Base-by-base conservation (phyloP, 1,139 yeast species). In the Magnusiomyces ingens region DNA sequence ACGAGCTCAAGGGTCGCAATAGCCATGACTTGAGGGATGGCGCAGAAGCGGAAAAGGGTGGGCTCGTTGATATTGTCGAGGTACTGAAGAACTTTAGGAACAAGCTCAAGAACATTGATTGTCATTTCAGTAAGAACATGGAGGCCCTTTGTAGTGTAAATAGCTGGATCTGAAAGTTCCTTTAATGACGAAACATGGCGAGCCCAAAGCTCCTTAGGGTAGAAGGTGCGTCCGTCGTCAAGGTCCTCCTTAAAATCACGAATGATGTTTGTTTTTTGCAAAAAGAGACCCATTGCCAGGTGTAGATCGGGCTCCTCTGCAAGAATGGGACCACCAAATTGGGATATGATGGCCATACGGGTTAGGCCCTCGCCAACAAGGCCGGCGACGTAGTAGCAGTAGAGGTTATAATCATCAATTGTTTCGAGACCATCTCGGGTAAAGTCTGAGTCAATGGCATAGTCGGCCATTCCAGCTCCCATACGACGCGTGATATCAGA, bases 381-480 rank as follows among this genome's bases (percentile, higher is more conserved):
- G 1, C 99, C 99, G 0, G 99, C 99, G 55, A 93, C 99, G 66
- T 91, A 89, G 71, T 91, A 94, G 70, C 99, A 93, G 74, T 93
- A 93, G 59, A 84, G 75, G 67, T 94, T 93, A 67, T 85, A 94
- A 66, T 90, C 99, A 58, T 79, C 75, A 48, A 86, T 70, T 1
- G 96, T 87, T 50, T 75, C 75, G 46, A 93, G 84, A 2, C 98
- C 98, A 58, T 81, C 81, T 62, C 80, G 69, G 68, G 89, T 88
- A 71, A 87, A 88, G 50, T 71, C 69, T 54, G 85, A 94, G 64
- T 87, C 84, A 64, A 80, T 75, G 54, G 89, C 84, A 69, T 91
- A 93, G 64, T 88, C 93, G 35, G 98, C 98, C 99, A 93, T 93
- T 55, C 99, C 99, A 61, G 87, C 83, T 53, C 98, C 98, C 99